Evolutionary conservation across 2,329 filamentous ascomycete genomes (phyloP), one percentile per base, ranked within the genome.

Genomic region (Golovinomyces cichoracearum): DNA sequence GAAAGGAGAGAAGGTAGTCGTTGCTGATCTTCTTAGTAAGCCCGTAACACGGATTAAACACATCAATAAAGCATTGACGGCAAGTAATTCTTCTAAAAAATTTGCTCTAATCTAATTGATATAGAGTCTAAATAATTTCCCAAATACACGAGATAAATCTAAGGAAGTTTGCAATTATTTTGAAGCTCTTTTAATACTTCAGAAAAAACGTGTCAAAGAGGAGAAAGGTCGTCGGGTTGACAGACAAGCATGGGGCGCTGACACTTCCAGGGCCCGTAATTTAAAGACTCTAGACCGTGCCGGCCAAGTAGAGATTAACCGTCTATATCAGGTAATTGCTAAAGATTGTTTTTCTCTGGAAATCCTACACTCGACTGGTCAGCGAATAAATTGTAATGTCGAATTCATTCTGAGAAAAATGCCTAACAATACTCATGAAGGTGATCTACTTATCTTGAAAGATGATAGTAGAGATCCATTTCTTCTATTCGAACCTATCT

Each of bases 371-470:
- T 93, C 88, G 1, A 93, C 75, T 57, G 86, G 88, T 1, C 88
- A 95, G 61, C 72, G 85, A 51, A 71, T 98, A 41, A 83, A 84
- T 57, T 94, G 90, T 60, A 81, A 82, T 56, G 75, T 93, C 15
- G 90, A 98, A 61, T 62, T 98, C 26, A 71, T 95, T 13, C 73
- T 88, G 54, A 76, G 90, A 58, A 88, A 95, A 59, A 83, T 83
- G 56, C 69, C 76, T 22, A 68, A 72, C n/a, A 72, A 74, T 45
- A 69, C 72, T 31, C 72, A 73, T 2, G 73, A 79, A 53, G 85
- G 88, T 5, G 90, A 98, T 61, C 62, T 98, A n/a, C 72, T 98
- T 21, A 80, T 98, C 50, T 86, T 88, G 55, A 86, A 95, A 62
- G 76, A 85, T n/a, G 84, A 85, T 41, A 72, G 74, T 48, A 71